Evolutionary conservation across 2,329 filamentous ascomycete species (phyloP).

Genomic region (Alternaria atra): DNA sequence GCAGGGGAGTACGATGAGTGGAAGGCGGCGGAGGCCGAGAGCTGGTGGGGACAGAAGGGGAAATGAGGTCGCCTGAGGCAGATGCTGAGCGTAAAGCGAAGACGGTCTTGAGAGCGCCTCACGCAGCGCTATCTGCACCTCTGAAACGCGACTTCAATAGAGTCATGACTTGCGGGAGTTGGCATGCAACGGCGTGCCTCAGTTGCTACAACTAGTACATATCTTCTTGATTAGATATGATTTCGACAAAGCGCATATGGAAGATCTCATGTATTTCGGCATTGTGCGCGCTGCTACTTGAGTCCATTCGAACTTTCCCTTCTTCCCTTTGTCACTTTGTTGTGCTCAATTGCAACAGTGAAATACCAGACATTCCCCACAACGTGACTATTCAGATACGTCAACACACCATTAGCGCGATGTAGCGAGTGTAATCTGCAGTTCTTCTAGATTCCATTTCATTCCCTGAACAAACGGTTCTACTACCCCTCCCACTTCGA

Average conservation of each 20-base stretch:
- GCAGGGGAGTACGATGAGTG: constrained; percentile 66
- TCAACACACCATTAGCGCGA: background rate
- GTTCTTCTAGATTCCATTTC: background rate
- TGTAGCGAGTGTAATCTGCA: background rate
- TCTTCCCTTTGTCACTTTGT: background rate
- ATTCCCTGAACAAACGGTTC: background rate
- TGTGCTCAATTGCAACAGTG: background rate
- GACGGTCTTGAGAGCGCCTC: background rate
- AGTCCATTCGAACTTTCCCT: background rate
- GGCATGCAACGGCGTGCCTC: background rate
- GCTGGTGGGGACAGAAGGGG: constrained; percentile 66
- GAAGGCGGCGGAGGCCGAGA: constrained; percentile 64
- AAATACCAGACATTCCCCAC: background rate
- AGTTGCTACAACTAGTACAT: background rate
- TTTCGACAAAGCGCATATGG: background rate
- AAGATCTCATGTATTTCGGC: background rate
- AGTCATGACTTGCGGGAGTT: background rate
- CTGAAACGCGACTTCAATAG: too few species aligned
- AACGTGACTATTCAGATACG: background rate
- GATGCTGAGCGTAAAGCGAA: background rate
- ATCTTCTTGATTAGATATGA: background rate
- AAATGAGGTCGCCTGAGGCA: constrained; percentile 35
- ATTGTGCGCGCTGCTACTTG: background rate
- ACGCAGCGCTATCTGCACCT: too few species aligned
- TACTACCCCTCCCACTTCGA: background rate